A percentile compares a stretch with the other conserved stretches of the same genome.
phyloP scores from a whole-genome alignment of 2,329 filamentous ascomycete species.

The Calonectria naviculata region DNA sequence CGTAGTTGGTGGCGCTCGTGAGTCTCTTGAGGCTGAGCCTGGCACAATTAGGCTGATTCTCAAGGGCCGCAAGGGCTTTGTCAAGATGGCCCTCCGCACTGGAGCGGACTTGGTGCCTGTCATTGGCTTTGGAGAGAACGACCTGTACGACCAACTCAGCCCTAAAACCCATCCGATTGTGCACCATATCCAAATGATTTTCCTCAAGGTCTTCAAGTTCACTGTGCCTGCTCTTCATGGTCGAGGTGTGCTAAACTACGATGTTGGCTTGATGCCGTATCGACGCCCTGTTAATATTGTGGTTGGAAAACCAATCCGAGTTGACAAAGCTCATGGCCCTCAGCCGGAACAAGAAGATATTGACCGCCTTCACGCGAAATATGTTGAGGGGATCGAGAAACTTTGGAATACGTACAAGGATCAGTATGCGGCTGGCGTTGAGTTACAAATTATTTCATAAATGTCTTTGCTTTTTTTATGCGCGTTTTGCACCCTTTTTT shows the following conservation, averaged over 20 bases:
- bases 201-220: slow-evolving; percentile 90
- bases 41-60: slow-evolving; percentile 82
- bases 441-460: slow-evolving; percentile 74
- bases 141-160: slow-evolving; percentile 91
- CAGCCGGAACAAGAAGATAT: slow-evolving; percentile 81
- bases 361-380: slow-evolving; percentile 81
- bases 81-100: slow-evolving; percentile 91
- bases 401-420: slow-evolving; percentile 86
- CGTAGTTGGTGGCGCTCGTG: slow-evolving; percentile 90
- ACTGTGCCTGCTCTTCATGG: slow-evolving; percentile 93
- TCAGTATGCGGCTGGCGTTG: slow-evolving; percentile 73
- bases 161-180: slow-evolving; percentile 81
- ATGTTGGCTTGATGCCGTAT: slow-evolving; percentile 96
- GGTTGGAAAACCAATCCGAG: slow-evolving; percentile 83
- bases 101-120: slow-evolving; percentile 96
- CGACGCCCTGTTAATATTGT: slow-evolving; percentile 89
- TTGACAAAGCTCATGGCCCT: slow-evolving; percentile 65
- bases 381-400: slow-evolving; percentile 78
- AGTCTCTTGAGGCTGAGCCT: slow-evolving; percentile 90
- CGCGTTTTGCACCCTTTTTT: not conserved
- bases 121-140: slow-evolving; percentile 93
- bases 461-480: not conserved
- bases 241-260: slow-evolving; percentile 95
- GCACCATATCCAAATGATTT: slow-evolving; percentile 82
- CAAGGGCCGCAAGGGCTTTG: slow-evolving; percentile 87